These are phyloP conservation scores for Scheffersomyces lignosus DNA, from an alignment of 805 yeast species.

Conservation along the genomic window DNA sequence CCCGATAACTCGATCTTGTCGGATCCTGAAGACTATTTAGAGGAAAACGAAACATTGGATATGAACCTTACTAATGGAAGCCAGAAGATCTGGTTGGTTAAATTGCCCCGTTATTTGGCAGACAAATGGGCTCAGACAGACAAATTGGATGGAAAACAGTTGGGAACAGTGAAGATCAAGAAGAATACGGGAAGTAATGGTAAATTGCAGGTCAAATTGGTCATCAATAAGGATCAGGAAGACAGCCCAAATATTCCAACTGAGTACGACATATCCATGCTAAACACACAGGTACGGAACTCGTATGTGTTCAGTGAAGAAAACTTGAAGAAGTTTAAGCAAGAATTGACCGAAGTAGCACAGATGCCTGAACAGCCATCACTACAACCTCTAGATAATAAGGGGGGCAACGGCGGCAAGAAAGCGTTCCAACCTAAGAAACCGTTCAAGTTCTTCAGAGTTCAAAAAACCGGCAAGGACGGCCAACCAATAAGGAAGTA, in stretches of 20 bases:
- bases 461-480: constrained; percentile 28
- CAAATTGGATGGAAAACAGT: constrained; percentile 64
- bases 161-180: constrained; percentile 79
- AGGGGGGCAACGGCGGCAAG: constrained; percentile 7
- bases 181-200: constrained; percentile 36
- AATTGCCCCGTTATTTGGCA: constrained; percentile 84
- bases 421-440: constrained; percentile 9
- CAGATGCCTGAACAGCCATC: constrained; percentile 55
- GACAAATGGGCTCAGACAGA: constrained; percentile 71
- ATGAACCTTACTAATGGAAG: constrained; percentile 61
- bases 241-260: constrained; percentile 59
- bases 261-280: constrained; percentile 76
- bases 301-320: constrained; percentile 88
- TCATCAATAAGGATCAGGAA: constrained; percentile 47
- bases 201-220: constrained; percentile 53
- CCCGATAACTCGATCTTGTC: constrained; percentile 36
- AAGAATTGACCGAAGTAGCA: constrained; percentile 50
- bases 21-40: constrained; percentile 47
- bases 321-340: constrained; percentile 60
- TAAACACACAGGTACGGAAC: constrained; percentile 78
- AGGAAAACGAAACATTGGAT: constrained; percentile 70
- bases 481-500: constrained; percentile 37
- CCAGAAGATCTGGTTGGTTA: constrained; percentile 88
- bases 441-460: constrained; percentile 26
- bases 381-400: constrained; percentile 35